phyloP scores from a whole-genome alignment of 2,329 filamentous ascomycete species.

The Penicillium capsulatum region DNA sequence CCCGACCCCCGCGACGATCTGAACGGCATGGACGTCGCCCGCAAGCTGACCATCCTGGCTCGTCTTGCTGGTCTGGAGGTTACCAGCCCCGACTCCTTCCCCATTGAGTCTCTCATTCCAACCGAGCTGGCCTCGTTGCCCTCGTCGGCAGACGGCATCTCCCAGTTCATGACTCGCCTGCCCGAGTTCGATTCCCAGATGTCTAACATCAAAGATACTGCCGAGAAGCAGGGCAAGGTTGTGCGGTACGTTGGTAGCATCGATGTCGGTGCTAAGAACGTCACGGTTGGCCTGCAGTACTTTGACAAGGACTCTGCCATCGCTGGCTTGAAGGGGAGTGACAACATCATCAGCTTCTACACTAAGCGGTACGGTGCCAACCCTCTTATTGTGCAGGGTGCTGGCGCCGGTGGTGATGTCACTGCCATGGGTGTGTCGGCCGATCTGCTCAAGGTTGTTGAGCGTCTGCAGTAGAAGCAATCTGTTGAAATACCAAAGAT shows the following conservation, averaged over 20 bases:
- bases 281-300: slow-evolving; percentile 90
- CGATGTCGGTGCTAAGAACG: slow-evolving; percentile 71
- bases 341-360: slow-evolving; percentile 99
- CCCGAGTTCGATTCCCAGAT: slow-evolving; percentile 83
- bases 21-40: slow-evolving; percentile 85
- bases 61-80: slow-evolving; percentile 77
- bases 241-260: slow-evolving; percentile 92
- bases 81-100: slow-evolving; percentile 80
- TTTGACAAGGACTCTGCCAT: slow-evolving; percentile 87
- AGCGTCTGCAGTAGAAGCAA: slow-evolving; percentile 55
- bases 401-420: slow-evolving; percentile 88
- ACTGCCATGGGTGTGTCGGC: slow-evolving; percentile 97
- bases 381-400: slow-evolving; percentile 90
- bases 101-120: slow-evolving; percentile 89
- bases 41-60: slow-evolving; percentile 92
- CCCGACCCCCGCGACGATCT: slow-evolving; percentile 82
- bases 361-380: slow-evolving; percentile 89
- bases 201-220: slow-evolving; percentile 80
- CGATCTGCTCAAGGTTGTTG: slow-evolving; percentile 84
- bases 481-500: slow-evolving; percentile 1
- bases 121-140: slow-evolving; percentile 72
- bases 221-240: slow-evolving; percentile 82
- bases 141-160: slow-evolving; percentile 55
- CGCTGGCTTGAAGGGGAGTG: slow-evolving; percentile 89
- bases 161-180: slow-evolving; percentile 79